Conservation (phyloP, 2,329 filamentous ascomycete species). For the Talaromyces pinophilus region DNA sequence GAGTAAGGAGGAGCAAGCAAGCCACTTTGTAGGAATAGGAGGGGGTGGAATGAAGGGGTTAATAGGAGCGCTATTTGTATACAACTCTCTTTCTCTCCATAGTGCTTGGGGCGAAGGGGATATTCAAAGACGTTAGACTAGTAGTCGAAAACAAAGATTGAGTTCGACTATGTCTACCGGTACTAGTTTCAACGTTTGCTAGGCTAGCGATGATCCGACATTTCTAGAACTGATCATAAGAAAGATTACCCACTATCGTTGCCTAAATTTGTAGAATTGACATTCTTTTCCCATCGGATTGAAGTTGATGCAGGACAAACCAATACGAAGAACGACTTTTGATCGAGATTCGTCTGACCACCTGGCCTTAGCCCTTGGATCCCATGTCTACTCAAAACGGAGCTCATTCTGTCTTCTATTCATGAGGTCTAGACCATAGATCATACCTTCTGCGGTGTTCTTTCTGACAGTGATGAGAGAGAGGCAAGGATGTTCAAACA, state of each 20-base stretch:
- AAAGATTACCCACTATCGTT: background rate
- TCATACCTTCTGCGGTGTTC: background rate
- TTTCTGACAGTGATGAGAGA: background rate
- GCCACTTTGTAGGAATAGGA: background rate
- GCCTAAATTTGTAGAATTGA: background rate
- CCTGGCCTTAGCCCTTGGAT: background rate
- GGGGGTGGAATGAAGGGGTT: constrained; percentile 10
- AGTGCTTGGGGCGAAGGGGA: too few relatives aligned
- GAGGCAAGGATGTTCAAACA: background rate
- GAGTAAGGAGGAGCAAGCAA: background rate
- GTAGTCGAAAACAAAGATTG: background rate
- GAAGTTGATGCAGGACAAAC: background rate
- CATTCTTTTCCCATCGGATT: background rate
- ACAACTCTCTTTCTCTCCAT: too few relatives aligned
- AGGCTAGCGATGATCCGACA: background rate
- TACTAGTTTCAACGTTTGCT: background rate
- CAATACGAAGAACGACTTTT: too few relatives aligned
- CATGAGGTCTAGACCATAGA: background rate
- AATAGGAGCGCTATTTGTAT: background rate
- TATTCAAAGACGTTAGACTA: too few relatives aligned
- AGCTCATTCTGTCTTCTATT: background rate
- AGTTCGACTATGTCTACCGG: background rate
- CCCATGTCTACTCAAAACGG: background rate
- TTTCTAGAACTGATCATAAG: background rate
- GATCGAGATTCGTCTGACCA: background rate